Conservation (phyloP, 1,284 basidiomycete genomes). For the Hypsizygus ulmarius region DNA sequence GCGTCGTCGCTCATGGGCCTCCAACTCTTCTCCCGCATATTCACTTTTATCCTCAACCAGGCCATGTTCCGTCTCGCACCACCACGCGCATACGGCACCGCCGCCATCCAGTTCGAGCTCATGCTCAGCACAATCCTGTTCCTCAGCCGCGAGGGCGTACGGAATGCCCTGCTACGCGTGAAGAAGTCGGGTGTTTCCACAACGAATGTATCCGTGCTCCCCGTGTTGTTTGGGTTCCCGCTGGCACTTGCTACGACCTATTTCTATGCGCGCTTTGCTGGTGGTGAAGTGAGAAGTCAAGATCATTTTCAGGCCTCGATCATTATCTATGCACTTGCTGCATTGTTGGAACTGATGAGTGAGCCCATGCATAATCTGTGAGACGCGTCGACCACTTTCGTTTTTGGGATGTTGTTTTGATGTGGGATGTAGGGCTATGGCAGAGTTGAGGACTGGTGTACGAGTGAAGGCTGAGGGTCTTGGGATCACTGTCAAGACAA, state of each 20-base stretch:
- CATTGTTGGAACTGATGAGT: slow-evolving; percentile 72
- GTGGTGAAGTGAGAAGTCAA: slow-evolving; percentile 54
- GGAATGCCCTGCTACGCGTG: slow-evolving; percentile 70
- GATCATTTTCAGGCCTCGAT: slow-evolving; percentile 65
- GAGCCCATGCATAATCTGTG: slow-evolving; percentile 83
- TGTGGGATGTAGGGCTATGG: slow-evolving; percentile 53
- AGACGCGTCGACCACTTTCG: slow-evolving; percentile 19
- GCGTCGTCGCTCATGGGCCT: slow-evolving; percentile 82
- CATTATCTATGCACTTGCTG: slow-evolving; percentile 68
- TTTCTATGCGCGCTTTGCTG: slow-evolving; percentile 50
- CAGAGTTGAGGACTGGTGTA: slow-evolving; percentile 59
- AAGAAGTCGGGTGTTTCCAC: slow-evolving; percentile 20
- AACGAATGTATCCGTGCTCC: slow-evolving; percentile 55
- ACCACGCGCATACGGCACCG: slow-evolving; percentile 73
- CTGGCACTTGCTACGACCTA: slow-evolving; percentile 45
- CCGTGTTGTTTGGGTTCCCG: slow-evolving; percentile 56
- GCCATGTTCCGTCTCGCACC: slow-evolving; percentile 80
- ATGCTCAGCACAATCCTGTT: slow-evolving; percentile 90
- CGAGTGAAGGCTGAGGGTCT: slow-evolving; percentile 82
- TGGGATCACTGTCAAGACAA: slow-evolving; percentile 74
- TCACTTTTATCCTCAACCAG: slow-evolving; percentile 91
- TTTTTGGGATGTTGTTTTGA: slow-evolving; percentile 4
- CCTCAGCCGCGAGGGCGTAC: slow-evolving; percentile 86
- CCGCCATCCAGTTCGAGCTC: slow-evolving; percentile 44
- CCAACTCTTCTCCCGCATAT: slow-evolving; percentile 78